phyloP scores from a whole-genome alignment of 1,139 yeast species.

The Wickerhamiella pararugosa region DNA sequence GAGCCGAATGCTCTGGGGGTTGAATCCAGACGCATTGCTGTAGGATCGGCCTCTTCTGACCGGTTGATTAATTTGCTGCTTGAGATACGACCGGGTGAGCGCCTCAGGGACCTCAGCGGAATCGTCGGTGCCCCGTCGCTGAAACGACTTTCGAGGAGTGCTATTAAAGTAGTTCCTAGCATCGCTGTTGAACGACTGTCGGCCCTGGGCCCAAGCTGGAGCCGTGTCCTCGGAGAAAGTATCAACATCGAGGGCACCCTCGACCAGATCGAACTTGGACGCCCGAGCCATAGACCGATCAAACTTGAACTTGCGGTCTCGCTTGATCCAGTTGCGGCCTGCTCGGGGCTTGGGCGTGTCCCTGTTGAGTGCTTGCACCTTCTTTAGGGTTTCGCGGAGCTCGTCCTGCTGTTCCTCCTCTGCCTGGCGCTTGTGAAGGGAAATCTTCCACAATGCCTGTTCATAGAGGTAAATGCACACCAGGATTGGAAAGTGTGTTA shows the following conservation, averaged over 20 bases:
- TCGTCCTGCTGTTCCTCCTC: slow-evolving; percentile 12
- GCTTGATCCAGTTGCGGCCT: neutral
- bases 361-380: neutral
- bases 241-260: slow-evolving; percentile 5
- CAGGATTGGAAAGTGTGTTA: slow-evolving; percentile 27
- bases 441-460: slow-evolving; percentile 15
- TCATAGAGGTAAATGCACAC: slow-evolving; percentile 25
- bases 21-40: slow-evolving; percentile 6
- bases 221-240: neutral
- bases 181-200: too few species aligned
- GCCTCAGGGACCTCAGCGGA: neutral
- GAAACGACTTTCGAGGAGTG: too few species aligned
- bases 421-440: slow-evolving; percentile 10
- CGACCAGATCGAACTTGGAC: slow-evolving; percentile 8
- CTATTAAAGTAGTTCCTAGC: too few species aligned
- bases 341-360: neutral
- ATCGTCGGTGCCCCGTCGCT: too few species aligned
- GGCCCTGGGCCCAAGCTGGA: neutral
- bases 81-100: slow-evolving; percentile 1
- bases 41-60: neutral
- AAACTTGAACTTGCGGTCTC: neutral
- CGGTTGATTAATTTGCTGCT: neutral
- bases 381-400: slow-evolving; percentile 9
- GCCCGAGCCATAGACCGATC: slow-evolving; percentile 6
- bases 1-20: slow-evolving; percentile 9